These are phyloP conservation scores for Coccomyxa sp. DNA, from an alignment of 139 green algal species.

Conservation along the genomic window DNA sequence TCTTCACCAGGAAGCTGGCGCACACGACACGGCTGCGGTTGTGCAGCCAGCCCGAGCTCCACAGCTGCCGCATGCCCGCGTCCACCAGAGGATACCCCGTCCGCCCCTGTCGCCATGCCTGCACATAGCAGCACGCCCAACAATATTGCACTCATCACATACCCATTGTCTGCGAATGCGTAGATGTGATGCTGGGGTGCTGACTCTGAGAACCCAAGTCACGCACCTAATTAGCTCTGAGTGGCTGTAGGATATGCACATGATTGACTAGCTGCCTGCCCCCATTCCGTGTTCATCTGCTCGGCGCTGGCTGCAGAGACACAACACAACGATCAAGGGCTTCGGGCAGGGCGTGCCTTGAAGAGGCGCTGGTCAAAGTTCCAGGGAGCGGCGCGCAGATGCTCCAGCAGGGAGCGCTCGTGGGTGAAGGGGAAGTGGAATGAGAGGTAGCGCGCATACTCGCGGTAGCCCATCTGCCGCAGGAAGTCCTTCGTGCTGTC, in stretches of 20 bases:
- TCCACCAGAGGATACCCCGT: constrained; percentile 87
- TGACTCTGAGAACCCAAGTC: no score
- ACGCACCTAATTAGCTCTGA: no score
- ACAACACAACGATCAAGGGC: neutral
- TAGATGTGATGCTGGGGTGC: no score
- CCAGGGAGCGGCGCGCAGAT: constrained; percentile 84
- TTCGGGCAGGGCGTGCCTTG: constrained; percentile 39
- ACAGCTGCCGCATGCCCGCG: constrained; percentile 86
- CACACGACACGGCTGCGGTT: constrained; percentile 77
- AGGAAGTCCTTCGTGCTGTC: constrained; percentile 60
- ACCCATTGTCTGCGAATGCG: neutral
- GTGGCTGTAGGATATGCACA: no score
- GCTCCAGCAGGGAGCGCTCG: constrained; percentile 83
- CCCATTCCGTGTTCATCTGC: no score
- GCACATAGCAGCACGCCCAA: constrained; percentile 9
- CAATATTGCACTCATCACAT: neutral
- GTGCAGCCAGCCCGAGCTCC: constrained; percentile 79
- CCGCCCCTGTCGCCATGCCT: constrained; percentile 70
- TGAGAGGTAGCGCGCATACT: constrained; percentile 88
- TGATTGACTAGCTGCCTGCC: no score
- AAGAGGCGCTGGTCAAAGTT: constrained; percentile 72
- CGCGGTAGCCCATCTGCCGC: constrained; percentile 78
- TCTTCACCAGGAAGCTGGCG: constrained; percentile 83
- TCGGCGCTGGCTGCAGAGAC: no score
- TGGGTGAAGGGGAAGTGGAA: constrained; percentile 97